Percentiles rank a stretch among this genome's conserved stretches.
These are phyloP conservation scores for Pseudogymnoascus sp. DNA, from an alignment of 2,329 filamentous ascomycete genomes.

Conservation along the genomic window DNA sequence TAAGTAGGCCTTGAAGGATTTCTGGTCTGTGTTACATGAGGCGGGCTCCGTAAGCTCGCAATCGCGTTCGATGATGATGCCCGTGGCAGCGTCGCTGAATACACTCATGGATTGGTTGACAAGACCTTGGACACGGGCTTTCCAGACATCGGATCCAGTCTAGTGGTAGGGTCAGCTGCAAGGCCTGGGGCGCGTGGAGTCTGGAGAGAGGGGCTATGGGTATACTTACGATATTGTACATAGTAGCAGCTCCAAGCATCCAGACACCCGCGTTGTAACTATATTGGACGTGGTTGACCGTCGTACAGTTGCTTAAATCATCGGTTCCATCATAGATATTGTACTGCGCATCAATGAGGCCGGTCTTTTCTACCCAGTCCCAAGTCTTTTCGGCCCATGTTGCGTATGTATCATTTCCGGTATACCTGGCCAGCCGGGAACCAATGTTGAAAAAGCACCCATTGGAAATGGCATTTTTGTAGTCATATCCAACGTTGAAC, in stretches of 20 bases:
- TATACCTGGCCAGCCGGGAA: slow-evolving; percentile 68
- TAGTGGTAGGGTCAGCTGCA: slow-evolving; percentile 20
- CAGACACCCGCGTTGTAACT: slow-evolving; percentile 63
- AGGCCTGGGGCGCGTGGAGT: slow-evolving; percentile 36
- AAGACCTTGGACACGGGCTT: slow-evolving; percentile 29
- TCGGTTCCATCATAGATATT: slow-evolving; percentile 52
- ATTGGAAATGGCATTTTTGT: slow-evolving; percentile 64
- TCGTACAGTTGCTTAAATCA: slow-evolving; percentile 39
- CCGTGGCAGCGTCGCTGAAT: slow-evolving; percentile 37
- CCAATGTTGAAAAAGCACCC: slow-evolving; percentile 64
- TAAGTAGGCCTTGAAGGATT: slow-evolving; percentile 60
- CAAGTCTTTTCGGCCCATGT: slow-evolving; percentile 69
- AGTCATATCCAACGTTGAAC: slow-evolving; percentile 57
- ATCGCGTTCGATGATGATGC: slow-evolving; percentile 52
- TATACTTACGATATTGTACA: slow-evolving; percentile 41
- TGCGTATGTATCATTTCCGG: slow-evolving; percentile 69
- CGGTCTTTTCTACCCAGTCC: slow-evolving; percentile 51
- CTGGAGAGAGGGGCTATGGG: slow-evolving; percentile 49
- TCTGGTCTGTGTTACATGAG: slow-evolving; percentile 55
- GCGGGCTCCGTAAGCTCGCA: slow-evolving; percentile 45
- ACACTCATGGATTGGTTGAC: slow-evolving; percentile 28
- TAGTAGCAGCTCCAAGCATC: slow-evolving; percentile 44
- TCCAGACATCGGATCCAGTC: slow-evolving; percentile 33
- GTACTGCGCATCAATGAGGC: slow-evolving; percentile 51
- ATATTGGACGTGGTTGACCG: slow-evolving; percentile 55